Evolutionary conservation across 257 asterid species (phyloP).

Genomic region (Coffea eugenioides): DNA sequence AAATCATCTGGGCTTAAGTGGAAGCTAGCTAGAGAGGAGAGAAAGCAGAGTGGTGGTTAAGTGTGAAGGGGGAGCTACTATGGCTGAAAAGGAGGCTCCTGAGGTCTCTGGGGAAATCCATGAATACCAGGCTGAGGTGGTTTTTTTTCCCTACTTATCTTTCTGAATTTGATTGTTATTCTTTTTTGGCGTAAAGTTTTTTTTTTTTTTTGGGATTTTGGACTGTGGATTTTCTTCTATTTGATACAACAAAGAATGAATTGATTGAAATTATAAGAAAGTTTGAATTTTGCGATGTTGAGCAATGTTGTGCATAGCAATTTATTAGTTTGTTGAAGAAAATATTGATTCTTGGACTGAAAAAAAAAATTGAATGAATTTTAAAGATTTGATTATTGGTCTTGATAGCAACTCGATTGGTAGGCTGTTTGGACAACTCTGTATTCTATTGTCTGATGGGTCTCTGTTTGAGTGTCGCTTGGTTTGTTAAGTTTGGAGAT

Average conservation of each 20-base stretch:
- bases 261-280: neutral
- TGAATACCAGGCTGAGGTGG: slow-evolving; percentile 97
- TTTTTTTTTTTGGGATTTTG: neutral
- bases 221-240: neutral
- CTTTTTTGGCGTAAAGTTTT: neutral
- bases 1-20: slow-evolving; percentile 66
- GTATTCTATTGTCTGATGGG: neutral
- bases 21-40: slow-evolving; percentile 48
- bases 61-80: slow-evolving; percentile 69
- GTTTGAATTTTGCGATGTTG: slow-evolving; percentile 6
- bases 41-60: slow-evolving; percentile 60
- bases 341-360: neutral
- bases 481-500: neutral
- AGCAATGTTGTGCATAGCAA: neutral
- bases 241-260: neutral
- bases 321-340: neutral
- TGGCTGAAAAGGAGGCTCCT: slow-evolving; percentile 88
- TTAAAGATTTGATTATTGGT: neutral
- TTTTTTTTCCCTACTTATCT: neutral
- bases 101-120: slow-evolving; percentile 64
- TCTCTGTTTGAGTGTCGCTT: neutral
- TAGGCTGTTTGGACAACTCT: neutral
- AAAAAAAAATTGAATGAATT: neutral
- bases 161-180: neutral
- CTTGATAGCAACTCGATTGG: neutral